Evolutionary conservation across 768 basidiomycete species (phyloP).

Genomic region (Lactarius evosmus): DNA sequence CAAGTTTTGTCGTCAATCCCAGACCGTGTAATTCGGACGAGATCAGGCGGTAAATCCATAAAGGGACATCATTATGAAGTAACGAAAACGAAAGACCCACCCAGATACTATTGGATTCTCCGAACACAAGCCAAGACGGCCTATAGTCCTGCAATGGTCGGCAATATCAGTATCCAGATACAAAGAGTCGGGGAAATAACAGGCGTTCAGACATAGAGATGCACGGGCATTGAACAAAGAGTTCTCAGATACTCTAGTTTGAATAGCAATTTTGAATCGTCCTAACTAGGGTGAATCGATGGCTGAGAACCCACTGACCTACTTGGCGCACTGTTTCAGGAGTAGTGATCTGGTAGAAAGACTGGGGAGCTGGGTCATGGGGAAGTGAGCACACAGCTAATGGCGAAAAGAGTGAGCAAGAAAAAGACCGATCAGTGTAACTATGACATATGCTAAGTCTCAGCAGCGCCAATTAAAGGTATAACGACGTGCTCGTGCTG

Average conservation of each 20-base stretch:
- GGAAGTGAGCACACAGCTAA: conserved; percentile 9
- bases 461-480: conserved; percentile 51
- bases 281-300: conserved; percentile 32
- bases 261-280: conserved; percentile 62
- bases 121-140: background rate
- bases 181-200: background rate
- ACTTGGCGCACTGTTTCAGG: background rate
- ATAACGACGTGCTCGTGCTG: conserved; percentile 47
- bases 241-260: conserved; percentile 95
- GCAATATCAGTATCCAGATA: conserved; percentile 3
- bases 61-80: conserved; percentile 50
- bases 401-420: conserved; percentile 23
- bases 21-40: conserved; percentile 34
- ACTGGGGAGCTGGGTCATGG: background rate
- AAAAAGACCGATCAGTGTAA: conserved; percentile 74
- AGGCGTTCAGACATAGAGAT: conserved; percentile 29
- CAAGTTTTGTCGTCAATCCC: conserved; percentile 70
- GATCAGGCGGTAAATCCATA: conserved; percentile 89
- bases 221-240: conserved; percentile 62
- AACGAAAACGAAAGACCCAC: conserved; percentile 37
- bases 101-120: background rate
- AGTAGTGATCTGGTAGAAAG: conserved; percentile 25
- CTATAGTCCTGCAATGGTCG: background rate
- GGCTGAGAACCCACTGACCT: conserved; percentile 9
- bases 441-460: conserved; percentile 76